Base-by-base conservation (phyloP, 2,329 filamentous ascomycete species). In the Aspergillus fumigatus region DNA sequence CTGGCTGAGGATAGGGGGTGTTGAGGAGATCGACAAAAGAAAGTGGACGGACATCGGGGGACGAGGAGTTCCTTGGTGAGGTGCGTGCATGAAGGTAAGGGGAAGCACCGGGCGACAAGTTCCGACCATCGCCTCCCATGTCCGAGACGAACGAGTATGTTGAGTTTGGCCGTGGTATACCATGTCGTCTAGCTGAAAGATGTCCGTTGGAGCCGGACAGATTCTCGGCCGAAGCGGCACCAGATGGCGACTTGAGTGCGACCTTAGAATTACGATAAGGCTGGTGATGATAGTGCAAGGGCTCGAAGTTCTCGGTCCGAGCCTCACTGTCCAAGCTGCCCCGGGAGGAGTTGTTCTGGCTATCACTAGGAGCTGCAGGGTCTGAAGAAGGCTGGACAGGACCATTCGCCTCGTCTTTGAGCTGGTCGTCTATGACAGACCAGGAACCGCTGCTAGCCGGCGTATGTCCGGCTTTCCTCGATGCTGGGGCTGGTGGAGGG, bases 1-100 rank as follows among this genome's bases (percentile, higher is more conserved):
- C 85, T 56, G 90, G 90, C 72, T 95, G 92, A 25, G 89, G 89
- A 70, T 95, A 96, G 0, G 89, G 89, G 2, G 84, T 76, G 60
- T 83, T 86, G 29, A 87, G 76, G 41, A 87, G 73, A 65, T 87
- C 84, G 29, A 87, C 74, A 63, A 86, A 85, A 6, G 84, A 87
- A 7, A 80, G 69, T 0, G 84, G 83, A 50, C 85, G 76, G 52
- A 73, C 78, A 59, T 84, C 82, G 3, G 84, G 84, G 17, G 85
- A 86, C 35, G 80, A 67, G 17, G 78, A 82, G 50, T 77, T 68
- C 5, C 75, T 70, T 3, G 83, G 83, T 3, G 78, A 64, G n/a
- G 78, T 77, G 45, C 81, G 79, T 11, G 72, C 77, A 50, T 79
- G 77, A 59, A 65, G 68, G 66, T 69, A 76, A 47, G 71, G 78